Evolutionary conservation across 1,139 yeast species (phyloP).

Genomic region (Groenewaldozyma sp.): DNA sequence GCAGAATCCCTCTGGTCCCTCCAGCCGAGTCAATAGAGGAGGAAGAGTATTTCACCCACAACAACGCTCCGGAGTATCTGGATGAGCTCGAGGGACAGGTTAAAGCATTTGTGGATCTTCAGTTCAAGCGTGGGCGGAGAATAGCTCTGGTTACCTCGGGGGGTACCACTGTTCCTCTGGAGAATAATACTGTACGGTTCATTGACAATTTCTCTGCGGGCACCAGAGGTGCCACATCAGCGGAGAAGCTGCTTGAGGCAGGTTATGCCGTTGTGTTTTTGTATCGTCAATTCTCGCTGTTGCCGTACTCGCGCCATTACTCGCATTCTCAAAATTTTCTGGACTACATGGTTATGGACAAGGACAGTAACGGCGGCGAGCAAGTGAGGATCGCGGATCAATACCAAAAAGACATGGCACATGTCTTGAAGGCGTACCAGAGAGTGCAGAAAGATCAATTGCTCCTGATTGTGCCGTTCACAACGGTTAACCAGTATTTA

Average conservation of each 20-base stretch:
- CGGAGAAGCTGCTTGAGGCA: conserved; percentile 76
- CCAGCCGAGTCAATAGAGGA: conserved; percentile 71
- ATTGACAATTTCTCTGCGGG: conserved; percentile 97
- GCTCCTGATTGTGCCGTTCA: conserved; percentile 71
- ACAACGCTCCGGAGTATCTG: conserved; percentile 67
- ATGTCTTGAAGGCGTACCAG: conserved; percentile 58
- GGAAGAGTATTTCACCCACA: conserved; percentile 60
- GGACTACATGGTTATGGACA: conserved; percentile 55
- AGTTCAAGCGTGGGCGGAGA: conserved; percentile 35
- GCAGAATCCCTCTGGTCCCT: conserved; percentile 65
- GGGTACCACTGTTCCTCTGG: conserved; percentile 98
- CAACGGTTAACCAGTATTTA: conserved; percentile 89
- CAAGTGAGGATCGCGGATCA: conserved; percentile 46
- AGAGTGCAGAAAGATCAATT: conserved; percentile 49
- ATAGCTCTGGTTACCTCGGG: conserved; percentile 88
- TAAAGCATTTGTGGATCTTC: conserved; percentile 44
- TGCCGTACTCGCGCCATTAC: conserved; percentile 86
- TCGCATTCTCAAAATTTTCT: conserved; percentile 77
- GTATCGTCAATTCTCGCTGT: conserved; percentile 82
- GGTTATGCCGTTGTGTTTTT: conserved; percentile 89
- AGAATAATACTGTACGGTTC: conserved; percentile 90
- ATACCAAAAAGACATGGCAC: conserved; percentile 53
- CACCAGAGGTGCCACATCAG: conserved; percentile 93
- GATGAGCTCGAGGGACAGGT: conserved; percentile 51
- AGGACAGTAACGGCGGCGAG: conserved; percentile 23